These are phyloP conservation scores for Kokia cookei DNA, from an alignment of 441 rosid species.

Conservation along the genomic window DNA sequence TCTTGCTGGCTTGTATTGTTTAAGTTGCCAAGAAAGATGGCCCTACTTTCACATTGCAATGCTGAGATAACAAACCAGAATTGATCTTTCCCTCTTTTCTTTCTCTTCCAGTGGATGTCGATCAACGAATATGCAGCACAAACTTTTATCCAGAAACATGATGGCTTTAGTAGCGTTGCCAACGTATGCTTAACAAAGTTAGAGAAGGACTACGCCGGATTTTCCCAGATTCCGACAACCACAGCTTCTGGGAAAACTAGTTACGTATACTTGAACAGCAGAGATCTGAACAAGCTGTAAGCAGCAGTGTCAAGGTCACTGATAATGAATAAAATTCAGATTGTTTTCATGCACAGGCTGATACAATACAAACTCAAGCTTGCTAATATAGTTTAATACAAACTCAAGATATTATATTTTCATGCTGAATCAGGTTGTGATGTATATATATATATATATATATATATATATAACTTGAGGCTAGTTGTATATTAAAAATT, in stretches of 20 bases:
- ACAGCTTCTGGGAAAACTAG: conserved; percentile 34
- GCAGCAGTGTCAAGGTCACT: background rate
- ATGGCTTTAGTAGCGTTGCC: conserved; percentile 38
- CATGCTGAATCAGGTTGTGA: background rate
- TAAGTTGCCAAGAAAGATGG: background rate
- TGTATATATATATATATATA: background rate
- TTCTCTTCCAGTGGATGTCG: conserved; percentile 54
- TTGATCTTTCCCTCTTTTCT: background rate
- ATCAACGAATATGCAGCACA: conserved; percentile 51
- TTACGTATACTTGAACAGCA: conserved; percentile 39
- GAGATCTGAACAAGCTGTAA: conserved; percentile 11
- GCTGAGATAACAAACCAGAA: background rate
- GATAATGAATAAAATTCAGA: background rate
- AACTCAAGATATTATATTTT: too few relatives aligned
- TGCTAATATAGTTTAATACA: background rate
- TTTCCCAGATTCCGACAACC: conserved; percentile 20
- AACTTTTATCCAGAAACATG: conserved; percentile 26
- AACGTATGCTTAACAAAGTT: conserved; percentile 45
- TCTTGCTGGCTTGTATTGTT: background rate
- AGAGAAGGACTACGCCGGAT: conserved; percentile 35
- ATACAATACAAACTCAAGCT: background rate
- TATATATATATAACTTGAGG: background rate
- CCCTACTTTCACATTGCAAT: background rate
- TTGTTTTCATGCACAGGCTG: background rate
- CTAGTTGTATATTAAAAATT: background rate